A percentile compares a stretch with the other conserved stretches of the same genome.
Conservation (phyloP, 495 filamentous ascomycete species). For the Neurospora hispaniola region DNA sequence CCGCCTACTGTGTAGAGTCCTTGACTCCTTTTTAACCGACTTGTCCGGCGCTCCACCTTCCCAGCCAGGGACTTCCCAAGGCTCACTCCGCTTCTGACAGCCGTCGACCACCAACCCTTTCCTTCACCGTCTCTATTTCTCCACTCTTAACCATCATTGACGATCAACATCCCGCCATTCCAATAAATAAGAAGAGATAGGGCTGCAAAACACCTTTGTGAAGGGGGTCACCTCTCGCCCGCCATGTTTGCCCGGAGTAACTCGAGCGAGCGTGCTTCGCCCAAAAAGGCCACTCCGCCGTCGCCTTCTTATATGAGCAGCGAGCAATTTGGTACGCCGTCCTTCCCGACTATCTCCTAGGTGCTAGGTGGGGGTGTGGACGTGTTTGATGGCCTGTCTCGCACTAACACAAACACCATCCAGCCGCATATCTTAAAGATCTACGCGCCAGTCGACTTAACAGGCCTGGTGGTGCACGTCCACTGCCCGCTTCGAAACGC, state of each 20-base stretch:
- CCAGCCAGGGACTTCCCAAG: neutral
- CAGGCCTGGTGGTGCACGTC: slow-evolving; percentile 69
- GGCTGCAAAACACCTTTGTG: neutral
- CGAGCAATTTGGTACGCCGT: slow-evolving; percentile 69
- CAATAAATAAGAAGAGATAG: neutral
- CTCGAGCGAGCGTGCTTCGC: slow-evolving; percentile 23
- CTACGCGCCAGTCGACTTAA: slow-evolving; percentile 69
- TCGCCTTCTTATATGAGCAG: slow-evolving; percentile 75
- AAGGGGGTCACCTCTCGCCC: neutral
- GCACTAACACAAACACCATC: slow-evolving; percentile 18
- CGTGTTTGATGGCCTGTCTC: neutral
- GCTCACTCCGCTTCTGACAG: neutral
- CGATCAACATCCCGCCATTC: neutral
- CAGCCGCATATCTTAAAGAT: slow-evolving; percentile 68
- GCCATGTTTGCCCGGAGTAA: slow-evolving; percentile 24
- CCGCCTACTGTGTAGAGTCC: neutral
- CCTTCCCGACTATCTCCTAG: neutral
- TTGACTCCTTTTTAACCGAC: neutral
- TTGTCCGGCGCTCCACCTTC: neutral
- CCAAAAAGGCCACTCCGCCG: slow-evolving; percentile 57
- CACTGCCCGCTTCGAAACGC: slow-evolving; percentile 44
- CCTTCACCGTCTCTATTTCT: neutral
- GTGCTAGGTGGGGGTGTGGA: neutral
- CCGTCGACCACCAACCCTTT: neutral
- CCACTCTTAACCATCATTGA: neutral